A percentile compares a stretch with the other conserved stretches of the same genome.
Evolutionary conservation across 2,329 filamentous ascomycete species (phyloP).

Genomic region (Penicillium sp.): DNA sequence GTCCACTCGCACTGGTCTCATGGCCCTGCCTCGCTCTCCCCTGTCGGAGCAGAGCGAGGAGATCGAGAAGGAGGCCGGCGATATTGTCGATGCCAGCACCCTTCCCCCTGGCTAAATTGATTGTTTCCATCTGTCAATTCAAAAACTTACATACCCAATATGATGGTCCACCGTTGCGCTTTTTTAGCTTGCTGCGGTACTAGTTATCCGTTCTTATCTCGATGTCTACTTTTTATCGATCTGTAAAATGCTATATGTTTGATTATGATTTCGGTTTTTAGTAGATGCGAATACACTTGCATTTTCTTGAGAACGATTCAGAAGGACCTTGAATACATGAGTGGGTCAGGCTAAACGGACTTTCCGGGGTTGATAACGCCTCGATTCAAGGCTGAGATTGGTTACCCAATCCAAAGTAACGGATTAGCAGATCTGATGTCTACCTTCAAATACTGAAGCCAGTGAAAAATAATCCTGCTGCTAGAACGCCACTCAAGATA

Average conservation of each 20-base stretch:
- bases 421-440: too few relatives aligned
- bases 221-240: neutral
- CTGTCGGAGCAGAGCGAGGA: slow-evolving; percentile 74
- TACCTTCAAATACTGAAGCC: too few relatives aligned
- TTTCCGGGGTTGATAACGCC: too few relatives aligned
- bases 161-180: slow-evolving; percentile 17
- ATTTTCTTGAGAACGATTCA: too few relatives aligned
- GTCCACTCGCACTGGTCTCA: slow-evolving; percentile 90
- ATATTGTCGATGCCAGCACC: slow-evolving; percentile 91
- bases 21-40: slow-evolving; percentile 93
- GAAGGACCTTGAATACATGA: too few relatives aligned
- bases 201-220: neutral
- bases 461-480: too few relatives aligned
- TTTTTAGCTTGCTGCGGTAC: slow-evolving; percentile 8
- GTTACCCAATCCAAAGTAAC: too few relatives aligned
- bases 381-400: too few relatives aligned
- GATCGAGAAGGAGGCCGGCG: slow-evolving; percentile 81
- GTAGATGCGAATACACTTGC: neutral
- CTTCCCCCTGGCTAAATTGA: slow-evolving; percentile 77
- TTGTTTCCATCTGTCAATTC: slow-evolving; percentile 12
- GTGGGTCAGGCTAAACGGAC: too few relatives aligned
- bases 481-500: neutral
- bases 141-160: slow-evolving; percentile 27
- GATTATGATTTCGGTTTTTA: neutral
- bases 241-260: slow-evolving; percentile 11